phyloP scores from a whole-genome alignment of 169 alveolate species.

The Babesia gibsoni region DNA sequence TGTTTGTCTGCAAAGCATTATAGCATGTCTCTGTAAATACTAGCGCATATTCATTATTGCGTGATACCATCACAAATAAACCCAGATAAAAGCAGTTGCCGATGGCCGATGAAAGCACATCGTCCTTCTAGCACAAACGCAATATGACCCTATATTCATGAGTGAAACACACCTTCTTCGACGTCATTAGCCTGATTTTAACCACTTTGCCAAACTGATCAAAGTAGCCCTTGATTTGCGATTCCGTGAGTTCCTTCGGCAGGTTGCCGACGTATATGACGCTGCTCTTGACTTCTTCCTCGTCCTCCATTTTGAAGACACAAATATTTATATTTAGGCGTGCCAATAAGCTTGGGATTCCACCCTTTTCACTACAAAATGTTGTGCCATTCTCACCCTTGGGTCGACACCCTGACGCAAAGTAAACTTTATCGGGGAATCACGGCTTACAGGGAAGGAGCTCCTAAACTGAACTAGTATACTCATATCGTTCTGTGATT shows the following conservation, averaged over 20 bases:
- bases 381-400: no score
- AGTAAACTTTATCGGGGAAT: no score
- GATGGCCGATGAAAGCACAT: background rate
- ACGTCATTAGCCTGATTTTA: conserved; percentile 33
- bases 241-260: conserved; percentile 56
- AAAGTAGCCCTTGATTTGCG: conserved; percentile 34
- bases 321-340: no score
- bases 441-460: no score
- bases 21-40: background rate
- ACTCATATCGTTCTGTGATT: no score
- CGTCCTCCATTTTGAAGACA: conserved; percentile 22
- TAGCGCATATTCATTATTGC: background rate
- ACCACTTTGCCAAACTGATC: conserved; percentile 51
- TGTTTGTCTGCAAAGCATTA: conserved; percentile 26
- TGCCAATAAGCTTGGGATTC: no score
- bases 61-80: no score
- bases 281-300: conserved; percentile 6
- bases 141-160: no score
- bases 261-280: conserved; percentile 60
- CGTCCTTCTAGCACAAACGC: background rate
- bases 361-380: no score
- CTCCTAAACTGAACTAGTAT: no score
- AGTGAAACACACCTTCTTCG: conserved; percentile 36
- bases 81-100: no score
- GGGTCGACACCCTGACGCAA: no score